A percentile compares a stretch with the other conserved stretches of the same genome.
Evolutionary conservation across 768 basidiomycete genomes (phyloP).

Genomic region (Daedaleopsis sinensis): DNA sequence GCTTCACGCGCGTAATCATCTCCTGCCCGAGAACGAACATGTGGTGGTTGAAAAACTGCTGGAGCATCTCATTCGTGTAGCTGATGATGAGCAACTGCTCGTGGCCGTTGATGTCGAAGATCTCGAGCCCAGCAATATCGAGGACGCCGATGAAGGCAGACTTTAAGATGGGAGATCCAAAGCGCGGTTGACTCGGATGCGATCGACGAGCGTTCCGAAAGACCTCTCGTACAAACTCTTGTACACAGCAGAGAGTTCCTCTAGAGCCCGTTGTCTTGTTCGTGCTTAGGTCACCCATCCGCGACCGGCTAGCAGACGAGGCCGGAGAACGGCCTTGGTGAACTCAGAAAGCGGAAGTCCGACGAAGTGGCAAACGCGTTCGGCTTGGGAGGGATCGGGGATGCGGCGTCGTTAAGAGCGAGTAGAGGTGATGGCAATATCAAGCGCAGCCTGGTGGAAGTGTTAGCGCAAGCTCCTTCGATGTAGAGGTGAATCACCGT

Average conservation of each 20-base stretch:
- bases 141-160: slow-evolving; percentile 96
- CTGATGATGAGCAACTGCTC: slow-evolving; percentile 99
- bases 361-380: slow-evolving; percentile 87
- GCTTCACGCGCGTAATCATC: slow-evolving; percentile 94
- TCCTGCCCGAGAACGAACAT: slow-evolving; percentile 99
- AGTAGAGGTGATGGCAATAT: slow-evolving; percentile 80
- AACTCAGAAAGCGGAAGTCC: slow-evolving; percentile 89
- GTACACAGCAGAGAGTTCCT: slow-evolving; percentile 88
- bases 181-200: slow-evolving; percentile 93
- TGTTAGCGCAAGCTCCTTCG: slow-evolving; percentile 5
- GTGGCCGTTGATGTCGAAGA: slow-evolving; percentile 91
- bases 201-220: slow-evolving; percentile 90
- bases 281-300: slow-evolving; percentile 97
- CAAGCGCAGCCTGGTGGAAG: slow-evolving; percentile 69
- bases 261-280: slow-evolving; percentile 87
- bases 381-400: slow-evolving; percentile 83
- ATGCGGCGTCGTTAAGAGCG: slow-evolving; percentile 78
- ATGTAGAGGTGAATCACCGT: slow-evolving; percentile 50
- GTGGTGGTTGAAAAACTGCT: slow-evolving; percentile 98
- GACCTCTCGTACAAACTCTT: slow-evolving; percentile 98
- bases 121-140: slow-evolving; percentile 99
- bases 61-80: slow-evolving; percentile 97
- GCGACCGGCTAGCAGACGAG: slow-evolving; percentile 89
- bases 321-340: slow-evolving; percentile 83
- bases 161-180: slow-evolving; percentile 90